phyloP scores from a whole-genome alignment of 2,329 filamentous ascomycete species.

The Fusarium miscanthi region DNA sequence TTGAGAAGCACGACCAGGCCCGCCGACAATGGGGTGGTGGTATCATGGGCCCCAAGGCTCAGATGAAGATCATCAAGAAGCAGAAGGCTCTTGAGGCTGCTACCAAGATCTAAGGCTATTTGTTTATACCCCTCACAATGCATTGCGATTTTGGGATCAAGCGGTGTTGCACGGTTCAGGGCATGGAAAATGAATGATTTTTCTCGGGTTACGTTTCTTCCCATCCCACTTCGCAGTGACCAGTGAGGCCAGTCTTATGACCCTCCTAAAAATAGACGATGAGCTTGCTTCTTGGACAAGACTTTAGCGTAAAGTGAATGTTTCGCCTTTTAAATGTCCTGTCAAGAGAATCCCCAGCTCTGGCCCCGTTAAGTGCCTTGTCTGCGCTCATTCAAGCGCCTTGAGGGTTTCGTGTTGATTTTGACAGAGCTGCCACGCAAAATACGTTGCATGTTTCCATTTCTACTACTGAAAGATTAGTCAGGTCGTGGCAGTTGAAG shows the following conservation, averaged over 20 bases:
- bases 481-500: background rate
- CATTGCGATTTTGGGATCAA: slow-evolving; percentile 54
- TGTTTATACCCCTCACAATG: slow-evolving; percentile 54
- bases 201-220: slow-evolving; percentile 50
- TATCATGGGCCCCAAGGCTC: slow-evolving; percentile 98
- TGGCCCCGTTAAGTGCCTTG: background rate
- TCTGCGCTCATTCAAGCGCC: background rate
- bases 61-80: slow-evolving; percentile 81
- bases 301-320: slow-evolving; percentile 20
- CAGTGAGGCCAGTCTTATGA: slow-evolving; percentile 39
- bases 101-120: slow-evolving; percentile 89
- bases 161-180: slow-evolving; percentile 56
- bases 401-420: background rate
- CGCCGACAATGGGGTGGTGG: slow-evolving; percentile 98
- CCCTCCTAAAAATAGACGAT: slow-evolving; percentile 53
- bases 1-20: slow-evolving; percentile 92
- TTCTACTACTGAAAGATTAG: background rate
- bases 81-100: slow-evolving; percentile 92
- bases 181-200: slow-evolving; percentile 58
- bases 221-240: slow-evolving; percentile 46
- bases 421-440: background rate
- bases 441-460: background rate
- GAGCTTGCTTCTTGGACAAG: slow-evolving; percentile 45
- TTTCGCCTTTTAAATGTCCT: no score
- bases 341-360: background rate